Base-by-base conservation (phyloP, 495 filamentous ascomycete genomes). In the Daldinia loculata region DNA sequence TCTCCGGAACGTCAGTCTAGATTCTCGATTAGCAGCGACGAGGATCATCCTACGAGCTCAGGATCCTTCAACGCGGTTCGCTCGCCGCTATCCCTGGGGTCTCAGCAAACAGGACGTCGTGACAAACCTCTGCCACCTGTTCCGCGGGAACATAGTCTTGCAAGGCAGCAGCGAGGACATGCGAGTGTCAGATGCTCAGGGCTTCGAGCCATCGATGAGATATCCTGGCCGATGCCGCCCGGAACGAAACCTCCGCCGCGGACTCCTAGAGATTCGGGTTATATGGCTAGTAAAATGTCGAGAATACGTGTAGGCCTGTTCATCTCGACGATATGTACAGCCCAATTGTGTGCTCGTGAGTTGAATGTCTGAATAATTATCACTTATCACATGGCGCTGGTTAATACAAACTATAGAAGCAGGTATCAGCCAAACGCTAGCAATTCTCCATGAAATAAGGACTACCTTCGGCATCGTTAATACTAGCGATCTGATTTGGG, bases 401-500 rank as follows among this genome's bases (percentile, higher is more conserved):
- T 86, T 38, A 83, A 76, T 52, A 83, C 67, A 87, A 86, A 6
- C 24, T 59, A 80, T 81, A 68, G 86, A 86, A 51, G 80, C 51
- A 15, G 86, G 85, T 62, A 79, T 81, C 3, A 72, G 75, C 63
- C 75, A 77, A 60, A 74, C 75, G 7, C 26, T 75, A 29, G 67
- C 75, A 9, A 78, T 72, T 30, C 34, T 71, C 26, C 67, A 53
- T 14, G 63, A 64, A 29, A 68, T 69, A 3, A 61, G 56, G 12
- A 14, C 2, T 0, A 36, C 48, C 39, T 87, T 88, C 57, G 77
- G 74, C 41, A 78, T 80, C 17, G 66, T 39, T 1, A 81, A 81
- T 39, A 73, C 80, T 1, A 82, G 78, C 4, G 72, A 81, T 26
- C 71, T 86, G 48, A 83, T 78, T 56, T 86, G 87, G 83, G 80